Conservation (phyloP, 495 filamentous ascomycete species). For the Cladorrhinum samala region DNA sequence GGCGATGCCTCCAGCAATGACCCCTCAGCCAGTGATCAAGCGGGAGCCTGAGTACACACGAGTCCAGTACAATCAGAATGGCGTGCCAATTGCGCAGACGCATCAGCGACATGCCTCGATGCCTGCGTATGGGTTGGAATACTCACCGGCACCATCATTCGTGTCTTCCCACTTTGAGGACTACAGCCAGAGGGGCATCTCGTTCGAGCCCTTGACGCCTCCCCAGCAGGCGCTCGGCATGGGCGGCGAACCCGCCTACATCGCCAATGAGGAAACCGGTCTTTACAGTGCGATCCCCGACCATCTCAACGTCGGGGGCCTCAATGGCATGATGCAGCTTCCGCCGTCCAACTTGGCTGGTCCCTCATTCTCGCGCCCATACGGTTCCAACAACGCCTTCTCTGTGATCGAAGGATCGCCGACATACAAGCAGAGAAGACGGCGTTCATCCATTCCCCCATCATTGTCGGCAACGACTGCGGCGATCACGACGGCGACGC, state of each 20-base stretch:
- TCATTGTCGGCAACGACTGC: constrained; percentile 59
- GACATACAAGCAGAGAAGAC: constrained; percentile 93
- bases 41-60: constrained; percentile 68
- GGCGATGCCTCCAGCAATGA: constrained; percentile 52
- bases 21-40: constrained; percentile 68
- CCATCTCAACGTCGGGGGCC: constrained; percentile 50
- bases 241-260: constrained; percentile 84
- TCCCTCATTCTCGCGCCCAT: constrained; percentile 69
- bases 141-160: constrained; percentile 95
- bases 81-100: constrained; percentile 70
- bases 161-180: constrained; percentile 95
- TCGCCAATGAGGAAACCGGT: constrained; percentile 94
- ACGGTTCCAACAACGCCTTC: constrained; percentile 73
- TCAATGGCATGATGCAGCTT: constrained; percentile 84
- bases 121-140: constrained; percentile 89
- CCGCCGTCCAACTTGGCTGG: constrained; percentile 79
- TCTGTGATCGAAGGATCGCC: constrained; percentile 96
- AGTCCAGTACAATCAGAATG: constrained; percentile 85
- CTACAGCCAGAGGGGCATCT: constrained; percentile 93
- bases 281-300: constrained; percentile 93
- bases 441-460: constrained; percentile 85
- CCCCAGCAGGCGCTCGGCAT: constrained; percentile 79
- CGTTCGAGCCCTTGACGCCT: constrained; percentile 92
- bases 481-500: constrained; percentile 48
- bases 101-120: constrained; percentile 94